Evolutionary conservation across 495 filamentous ascomycete species (phyloP).

Genomic region (Penicillium turbatum): DNA sequence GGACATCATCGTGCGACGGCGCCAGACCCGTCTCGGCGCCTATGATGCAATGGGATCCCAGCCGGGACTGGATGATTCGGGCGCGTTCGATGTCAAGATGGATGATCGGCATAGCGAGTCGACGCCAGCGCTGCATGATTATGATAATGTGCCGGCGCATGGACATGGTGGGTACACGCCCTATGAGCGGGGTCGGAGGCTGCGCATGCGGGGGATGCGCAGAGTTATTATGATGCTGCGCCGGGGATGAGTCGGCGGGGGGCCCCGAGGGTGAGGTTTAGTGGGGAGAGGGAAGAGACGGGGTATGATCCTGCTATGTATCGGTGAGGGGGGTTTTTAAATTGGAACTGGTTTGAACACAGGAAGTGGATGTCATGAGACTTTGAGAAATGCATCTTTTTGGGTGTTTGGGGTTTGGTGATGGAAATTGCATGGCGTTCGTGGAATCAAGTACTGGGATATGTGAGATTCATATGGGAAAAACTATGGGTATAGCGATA

Average conservation of each 20-base stretch:
- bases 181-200: slow-evolving; percentile 13
- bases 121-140: slow-evolving; percentile 5
- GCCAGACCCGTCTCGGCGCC: slow-evolving; percentile 41
- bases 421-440: background rate
- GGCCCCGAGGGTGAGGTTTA: slow-evolving; percentile 16
- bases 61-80: slow-evolving; percentile 22
- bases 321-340: slow-evolving; percentile 18
- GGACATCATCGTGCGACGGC: slow-evolving; percentile 46
- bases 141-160: slow-evolving; percentile 1
- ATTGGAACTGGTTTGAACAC: background rate
- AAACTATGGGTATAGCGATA: background rate
- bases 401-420: background rate
- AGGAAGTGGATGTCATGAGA: slow-evolving; percentile 47
- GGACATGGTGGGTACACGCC: background rate
- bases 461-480: background rate
- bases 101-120: slow-evolving; percentile 23
- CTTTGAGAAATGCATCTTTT: background rate
- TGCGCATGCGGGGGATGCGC: slow-evolving; percentile 26
- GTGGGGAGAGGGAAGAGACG: slow-evolving; percentile 25
- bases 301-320: slow-evolving; percentile 36
- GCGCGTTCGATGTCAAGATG: slow-evolving; percentile 30
- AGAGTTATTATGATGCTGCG: slow-evolving; percentile 28
- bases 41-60: slow-evolving; percentile 42
- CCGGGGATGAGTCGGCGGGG: slow-evolving; percentile 12
- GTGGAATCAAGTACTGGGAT: background rate